Conservation (phyloP, 2,329 filamentous ascomycete genomes). For the Fusarium pseudograminearum region DNA sequence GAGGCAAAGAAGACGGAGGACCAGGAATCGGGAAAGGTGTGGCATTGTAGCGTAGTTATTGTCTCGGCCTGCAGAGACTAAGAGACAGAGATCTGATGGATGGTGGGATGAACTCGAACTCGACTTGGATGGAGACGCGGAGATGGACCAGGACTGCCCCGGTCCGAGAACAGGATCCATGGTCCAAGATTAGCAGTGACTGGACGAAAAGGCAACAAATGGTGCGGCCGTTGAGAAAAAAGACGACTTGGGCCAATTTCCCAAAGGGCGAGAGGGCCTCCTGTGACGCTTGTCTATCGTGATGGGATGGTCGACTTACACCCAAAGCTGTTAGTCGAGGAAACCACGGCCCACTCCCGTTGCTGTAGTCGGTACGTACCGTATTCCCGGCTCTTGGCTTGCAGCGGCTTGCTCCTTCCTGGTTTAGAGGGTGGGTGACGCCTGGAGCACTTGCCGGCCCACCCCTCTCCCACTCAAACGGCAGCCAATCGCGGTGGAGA, state of each 20-base stretch:
- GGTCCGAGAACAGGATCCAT: conserved; percentile 16
- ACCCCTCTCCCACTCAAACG: conserved; percentile 10
- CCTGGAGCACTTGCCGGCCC: conserved; percentile 16
- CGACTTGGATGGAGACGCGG: conserved; percentile 35
- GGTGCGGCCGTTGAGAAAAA: conserved; percentile 39
- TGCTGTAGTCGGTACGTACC: conserved; percentile 25
- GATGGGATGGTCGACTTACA: conserved; percentile 46
- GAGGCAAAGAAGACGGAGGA: conserved; percentile 14
- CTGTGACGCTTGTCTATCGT: conserved; percentile 46
- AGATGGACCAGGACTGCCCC: conserved; percentile 40
- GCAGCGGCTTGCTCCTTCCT: conserved; percentile 27
- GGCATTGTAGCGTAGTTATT: conserved; percentile 36
- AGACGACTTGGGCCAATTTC: conserved; percentile 44
- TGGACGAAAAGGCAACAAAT: conserved; percentile 39
- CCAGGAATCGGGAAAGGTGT: conserved; percentile 29
- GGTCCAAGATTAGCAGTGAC: conserved; percentile 38
- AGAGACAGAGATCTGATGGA: conserved; percentile 42
- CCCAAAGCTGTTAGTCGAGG: conserved; percentile 1
- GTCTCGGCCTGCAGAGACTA: conserved; percentile 29
- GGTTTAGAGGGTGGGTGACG: conserved; percentile 28
- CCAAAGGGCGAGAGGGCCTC: conserved; percentile 39
- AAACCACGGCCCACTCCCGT: conserved; percentile 29
- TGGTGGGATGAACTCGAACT: conserved; percentile 20
- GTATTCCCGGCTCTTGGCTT: conserved; percentile 28
- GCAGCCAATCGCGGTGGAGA: conserved; percentile 27